phyloP scores from a whole-genome alignment of 2,329 filamentous ascomycete genomes.

The Meredithiella fracta region DNA sequence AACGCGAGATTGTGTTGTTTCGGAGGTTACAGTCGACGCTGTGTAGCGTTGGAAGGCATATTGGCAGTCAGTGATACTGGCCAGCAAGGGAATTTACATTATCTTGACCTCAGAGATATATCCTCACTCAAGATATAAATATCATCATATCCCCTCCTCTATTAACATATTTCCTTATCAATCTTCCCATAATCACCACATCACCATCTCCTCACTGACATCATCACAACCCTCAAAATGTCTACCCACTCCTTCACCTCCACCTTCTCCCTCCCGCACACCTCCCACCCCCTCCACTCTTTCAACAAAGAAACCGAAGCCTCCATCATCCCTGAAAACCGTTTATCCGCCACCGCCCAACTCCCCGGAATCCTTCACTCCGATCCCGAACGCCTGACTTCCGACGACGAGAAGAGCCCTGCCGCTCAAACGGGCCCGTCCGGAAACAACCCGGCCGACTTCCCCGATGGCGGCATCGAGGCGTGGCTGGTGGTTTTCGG shows the following conservation, averaged over 20 bases:
- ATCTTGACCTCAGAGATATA: not conserved
- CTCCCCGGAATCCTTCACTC: conserved; percentile 11
- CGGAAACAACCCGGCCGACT: conserved; percentile 23
- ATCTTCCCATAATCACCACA: no score
- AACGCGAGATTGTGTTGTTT: no score
- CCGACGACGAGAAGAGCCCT: conserved; percentile 5
- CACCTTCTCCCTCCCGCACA: not conserved
- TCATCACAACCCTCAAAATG: no score
- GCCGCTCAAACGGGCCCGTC: conserved; percentile 10
- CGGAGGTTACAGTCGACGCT: no score
- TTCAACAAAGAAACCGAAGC: conserved; percentile 2
- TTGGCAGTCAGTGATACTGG: no score
- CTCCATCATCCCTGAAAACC: conserved; percentile 18
- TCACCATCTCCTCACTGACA: no score
- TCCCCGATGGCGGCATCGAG: conserved; percentile 40
- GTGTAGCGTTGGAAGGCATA: no score
- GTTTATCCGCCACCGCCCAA: conserved; percentile 20
- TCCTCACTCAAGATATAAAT: not conserved
- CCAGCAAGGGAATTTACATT: no score
- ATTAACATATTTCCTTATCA: no score
- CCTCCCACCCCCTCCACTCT: not conserved
- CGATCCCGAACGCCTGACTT: conserved; percentile 14
- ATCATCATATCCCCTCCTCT: not conserved
- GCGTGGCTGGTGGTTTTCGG: conserved; percentile 42
- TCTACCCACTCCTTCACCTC: not conserved